Conservation (phyloP, 2,329 filamentous ascomycete genomes). For the Cladorrhinum sp. region DNA sequence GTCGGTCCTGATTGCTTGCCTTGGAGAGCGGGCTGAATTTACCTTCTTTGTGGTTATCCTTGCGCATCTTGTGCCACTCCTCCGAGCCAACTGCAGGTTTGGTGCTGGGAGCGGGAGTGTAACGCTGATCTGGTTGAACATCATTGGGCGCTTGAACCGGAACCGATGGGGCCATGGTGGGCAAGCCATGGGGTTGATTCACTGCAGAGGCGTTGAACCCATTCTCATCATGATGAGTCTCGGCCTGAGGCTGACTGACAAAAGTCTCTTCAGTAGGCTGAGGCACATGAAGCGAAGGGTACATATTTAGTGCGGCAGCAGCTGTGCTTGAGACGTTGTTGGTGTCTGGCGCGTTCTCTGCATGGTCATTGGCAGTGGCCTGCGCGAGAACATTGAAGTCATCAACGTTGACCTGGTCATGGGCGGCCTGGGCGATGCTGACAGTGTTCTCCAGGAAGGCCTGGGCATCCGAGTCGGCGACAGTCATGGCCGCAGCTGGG, state of each 20-base stretch:
- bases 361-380: slow-evolving; percentile 47
- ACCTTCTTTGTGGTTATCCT: slow-evolving; percentile 99
- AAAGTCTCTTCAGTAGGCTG: slow-evolving; percentile 59
- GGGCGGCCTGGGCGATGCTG: slow-evolving; percentile 42
- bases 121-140: slow-evolving; percentile 30
- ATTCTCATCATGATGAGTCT: slow-evolving; percentile 35
- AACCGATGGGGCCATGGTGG: slow-evolving; percentile 20
- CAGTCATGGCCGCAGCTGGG: slow-evolving; percentile 44
- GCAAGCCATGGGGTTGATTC: slow-evolving; percentile 36
- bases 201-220: slow-evolving; percentile 35
- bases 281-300: slow-evolving; percentile 57
- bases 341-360: slow-evolving; percentile 43
- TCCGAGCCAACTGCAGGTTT: slow-evolving; percentile 94
- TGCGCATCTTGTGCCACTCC: slow-evolving; percentile 96
- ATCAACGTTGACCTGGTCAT: slow-evolving; percentile 44
- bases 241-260: slow-evolving; percentile 47
- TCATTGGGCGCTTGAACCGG: slow-evolving; percentile 3
- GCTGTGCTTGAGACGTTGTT: slow-evolving; percentile 57
- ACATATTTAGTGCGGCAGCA: slow-evolving; percentile 57
- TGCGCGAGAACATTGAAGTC: slow-evolving; percentile 58
- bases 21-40: slow-evolving; percentile 30
- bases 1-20: slow-evolving; percentile 14
- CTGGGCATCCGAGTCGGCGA: slow-evolving; percentile 42
- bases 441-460: slow-evolving; percentile 55
- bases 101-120: slow-evolving; percentile 38